Evolutionary conservation across 257 asterid species (phyloP).

Genomic region (Datura wrightii): DNA sequence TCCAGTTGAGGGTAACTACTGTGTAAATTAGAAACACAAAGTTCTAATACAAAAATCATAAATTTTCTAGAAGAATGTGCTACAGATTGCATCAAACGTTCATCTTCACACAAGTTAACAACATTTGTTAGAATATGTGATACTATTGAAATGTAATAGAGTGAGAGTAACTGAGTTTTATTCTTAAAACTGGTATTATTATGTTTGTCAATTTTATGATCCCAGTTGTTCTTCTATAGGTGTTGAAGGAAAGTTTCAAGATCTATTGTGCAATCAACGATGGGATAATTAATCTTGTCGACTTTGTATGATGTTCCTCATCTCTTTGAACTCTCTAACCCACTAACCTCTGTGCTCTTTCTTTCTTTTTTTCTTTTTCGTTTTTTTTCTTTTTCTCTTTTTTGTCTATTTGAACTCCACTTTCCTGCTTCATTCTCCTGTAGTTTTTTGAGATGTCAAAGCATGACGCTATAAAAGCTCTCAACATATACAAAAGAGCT

Average conservation of each 20-base stretch:
- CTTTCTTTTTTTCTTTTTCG: background rate
- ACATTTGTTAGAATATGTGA: too few species aligned
- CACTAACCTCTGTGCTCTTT: background rate
- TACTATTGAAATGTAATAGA: too few species aligned
- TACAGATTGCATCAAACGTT: too few species aligned
- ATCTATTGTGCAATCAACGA: constrained; percentile 88
- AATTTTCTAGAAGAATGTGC: too few species aligned
- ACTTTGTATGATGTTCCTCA: constrained; percentile 53
- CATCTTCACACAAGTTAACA: too few species aligned
- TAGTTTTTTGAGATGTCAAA: constrained; percentile 94
- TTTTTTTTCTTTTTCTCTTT: too few species aligned
- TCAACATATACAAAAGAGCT: constrained; percentile 70
- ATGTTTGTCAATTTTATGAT: background rate
- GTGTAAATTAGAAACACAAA: too few species aligned
- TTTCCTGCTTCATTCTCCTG: constrained; percentile 24
- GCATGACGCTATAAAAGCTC: constrained; percentile 79
- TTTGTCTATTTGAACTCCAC: background rate
- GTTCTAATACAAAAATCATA: too few species aligned
- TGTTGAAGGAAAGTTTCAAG: constrained; percentile 89
- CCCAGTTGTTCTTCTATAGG: constrained; percentile 40
- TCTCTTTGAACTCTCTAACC: background rate
- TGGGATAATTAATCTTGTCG: constrained; percentile 87
- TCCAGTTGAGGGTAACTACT: too few species aligned
- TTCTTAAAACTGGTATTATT: background rate
- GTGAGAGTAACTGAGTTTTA: background rate